Evolutionary conservation across 1,284 basidiomycete genomes (phyloP).

Genomic region (Chalciporus piperatoides): DNA sequence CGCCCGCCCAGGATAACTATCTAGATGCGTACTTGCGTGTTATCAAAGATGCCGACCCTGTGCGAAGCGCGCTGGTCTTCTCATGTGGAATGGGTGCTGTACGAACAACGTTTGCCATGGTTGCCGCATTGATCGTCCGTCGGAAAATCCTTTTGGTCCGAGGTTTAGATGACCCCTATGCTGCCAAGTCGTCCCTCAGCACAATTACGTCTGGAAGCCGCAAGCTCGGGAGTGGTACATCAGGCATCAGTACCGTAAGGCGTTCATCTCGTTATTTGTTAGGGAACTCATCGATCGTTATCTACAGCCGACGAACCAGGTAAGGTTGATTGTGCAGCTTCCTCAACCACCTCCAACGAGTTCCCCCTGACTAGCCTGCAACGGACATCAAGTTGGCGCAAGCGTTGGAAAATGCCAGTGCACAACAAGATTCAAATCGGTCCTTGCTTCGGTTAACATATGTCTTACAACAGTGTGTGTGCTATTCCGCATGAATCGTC

Average conservation of each 20-base stretch:
- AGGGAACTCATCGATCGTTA: conserved; percentile 7
- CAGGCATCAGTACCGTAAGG: conserved; percentile 46
- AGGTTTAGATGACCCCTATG: conserved; percentile 78
- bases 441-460: conserved; percentile 83
- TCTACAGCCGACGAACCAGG: conserved; percentile 32
- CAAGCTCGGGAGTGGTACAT: conserved; percentile 28
- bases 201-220: conserved; percentile 14
- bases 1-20: conserved; percentile 71
- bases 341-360: not conserved
- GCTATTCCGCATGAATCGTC: not conserved
- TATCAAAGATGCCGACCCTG: conserved; percentile 79
- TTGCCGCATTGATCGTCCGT: conserved; percentile 85
- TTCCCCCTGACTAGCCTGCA: conserved; percentile 35
- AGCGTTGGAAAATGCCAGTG: conserved; percentile 72
- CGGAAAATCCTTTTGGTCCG: conserved; percentile 80
- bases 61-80: conserved; percentile 84
- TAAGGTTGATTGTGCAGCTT: conserved; percentile 8
- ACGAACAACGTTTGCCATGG: conserved; percentile 97
- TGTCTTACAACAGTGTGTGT: conserved; percentile 74
- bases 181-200: conserved; percentile 30
- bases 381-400: conserved; percentile 55
- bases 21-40: conserved; percentile 90
- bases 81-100: conserved; percentile 98
- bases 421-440: conserved; percentile 81
- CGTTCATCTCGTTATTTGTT: not conserved